Evolutionary conservation across 768 basidiomycete species (phyloP).

Genomic region (Tremella mesenterica): DNA sequence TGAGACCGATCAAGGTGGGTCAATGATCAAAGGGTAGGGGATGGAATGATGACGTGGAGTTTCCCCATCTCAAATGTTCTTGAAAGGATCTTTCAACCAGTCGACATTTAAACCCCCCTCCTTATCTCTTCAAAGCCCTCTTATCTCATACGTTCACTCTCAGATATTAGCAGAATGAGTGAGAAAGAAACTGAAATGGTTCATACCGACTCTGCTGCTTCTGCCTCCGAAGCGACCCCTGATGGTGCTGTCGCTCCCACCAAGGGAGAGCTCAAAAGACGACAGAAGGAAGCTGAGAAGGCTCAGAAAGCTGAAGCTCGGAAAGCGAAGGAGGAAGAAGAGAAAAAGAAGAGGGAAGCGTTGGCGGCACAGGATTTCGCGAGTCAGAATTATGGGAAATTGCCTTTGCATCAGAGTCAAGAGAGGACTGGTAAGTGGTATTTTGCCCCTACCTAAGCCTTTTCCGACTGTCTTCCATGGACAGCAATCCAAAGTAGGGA

Average conservation of each 20-base stretch:
- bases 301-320: constrained; percentile 80
- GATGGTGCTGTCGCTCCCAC: constrained; percentile 50
- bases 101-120: too few relatives aligned
- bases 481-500: neutral
- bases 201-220: neutral
- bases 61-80: too few relatives aligned
- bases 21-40: too few relatives aligned
- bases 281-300: constrained; percentile 82
- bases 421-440: constrained; percentile 51
- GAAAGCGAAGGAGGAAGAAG: constrained; percentile 67
- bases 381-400: constrained; percentile 68
- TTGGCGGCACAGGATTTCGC: constrained; percentile 47
- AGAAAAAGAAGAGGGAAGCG: constrained; percentile 52
- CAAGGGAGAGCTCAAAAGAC: constrained; percentile 85
- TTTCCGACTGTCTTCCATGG: neutral
- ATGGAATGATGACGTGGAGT: too few relatives aligned
- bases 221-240: constrained; percentile 22
- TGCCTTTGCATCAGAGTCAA: constrained; percentile 87
- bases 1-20: too few relatives aligned
- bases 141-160: too few relatives aligned
- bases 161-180: too few relatives aligned
- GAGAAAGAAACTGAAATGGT: too few relatives aligned
- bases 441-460: neutral
- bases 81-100: too few relatives aligned
- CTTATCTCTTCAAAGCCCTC: too few relatives aligned